Evolutionary conservation across 371 early-diverging fungal genomes (phyloP).

Genomic region (Cokeromyces recurvatus): DNA sequence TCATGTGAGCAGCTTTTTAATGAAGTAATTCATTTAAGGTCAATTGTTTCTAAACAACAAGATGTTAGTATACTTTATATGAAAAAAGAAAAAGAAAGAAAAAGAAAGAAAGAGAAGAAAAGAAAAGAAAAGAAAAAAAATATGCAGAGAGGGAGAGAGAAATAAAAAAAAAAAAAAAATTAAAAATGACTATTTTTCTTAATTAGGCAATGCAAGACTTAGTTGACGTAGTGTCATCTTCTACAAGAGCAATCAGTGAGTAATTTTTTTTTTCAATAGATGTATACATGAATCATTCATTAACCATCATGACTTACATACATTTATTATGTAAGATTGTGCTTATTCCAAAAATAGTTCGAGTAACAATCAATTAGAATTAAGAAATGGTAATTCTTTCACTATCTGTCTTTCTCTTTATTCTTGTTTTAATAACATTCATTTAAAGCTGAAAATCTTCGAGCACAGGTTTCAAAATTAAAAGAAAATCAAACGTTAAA

Average conservation of each 20-base stretch:
- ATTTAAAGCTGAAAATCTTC: slow-evolving; percentile 17
- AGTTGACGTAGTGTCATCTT: slow-evolving; percentile 17
- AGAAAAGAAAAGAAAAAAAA: too few relatives aligned
- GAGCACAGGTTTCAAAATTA: slow-evolving; percentile 19
- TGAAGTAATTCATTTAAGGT: slow-evolving; percentile 22
- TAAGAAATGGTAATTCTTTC: slow-evolving; percentile 22
- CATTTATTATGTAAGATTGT: too few relatives aligned
- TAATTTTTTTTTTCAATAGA: too few relatives aligned
- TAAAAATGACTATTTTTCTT: slow-evolving; percentile 2
- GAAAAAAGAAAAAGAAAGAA: too few relatives aligned
- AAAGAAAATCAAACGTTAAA: slow-evolving; percentile 16
- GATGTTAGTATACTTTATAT: slow-evolving; percentile 11
- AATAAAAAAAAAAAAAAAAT: too few relatives aligned
- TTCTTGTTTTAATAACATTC: too few relatives aligned
- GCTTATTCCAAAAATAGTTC: too few relatives aligned
- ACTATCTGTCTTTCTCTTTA: too few relatives aligned
- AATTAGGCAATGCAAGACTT: slow-evolving; percentile 30
- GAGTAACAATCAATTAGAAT: slow-evolving; percentile 10
- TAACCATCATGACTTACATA: too few relatives aligned
- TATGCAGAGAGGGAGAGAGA: too few relatives aligned
- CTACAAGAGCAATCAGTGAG: slow-evolving; percentile 14
- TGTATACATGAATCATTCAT: too few relatives aligned
- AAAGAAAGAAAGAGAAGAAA: too few relatives aligned
- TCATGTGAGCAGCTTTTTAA: slow-evolving; percentile 18
- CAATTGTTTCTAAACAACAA: slow-evolving; percentile 29